These are phyloP conservation scores for Trebouxia sp. DNA, from an alignment of 139 green algal species.

Conservation along the genomic window DNA sequence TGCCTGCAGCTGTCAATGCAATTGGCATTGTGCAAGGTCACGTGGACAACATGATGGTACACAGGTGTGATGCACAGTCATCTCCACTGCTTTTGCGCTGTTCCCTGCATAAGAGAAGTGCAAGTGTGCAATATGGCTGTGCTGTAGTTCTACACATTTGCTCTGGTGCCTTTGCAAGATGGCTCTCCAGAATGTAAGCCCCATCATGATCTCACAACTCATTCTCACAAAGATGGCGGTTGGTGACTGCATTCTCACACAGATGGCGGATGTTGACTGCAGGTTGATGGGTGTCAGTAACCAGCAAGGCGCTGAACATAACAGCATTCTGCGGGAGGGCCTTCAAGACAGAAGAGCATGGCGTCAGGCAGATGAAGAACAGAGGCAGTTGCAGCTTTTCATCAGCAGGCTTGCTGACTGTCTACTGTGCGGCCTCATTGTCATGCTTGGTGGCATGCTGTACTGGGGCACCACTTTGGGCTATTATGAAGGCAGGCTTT, in stretches of 20 bases:
- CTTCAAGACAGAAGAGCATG: background rate
- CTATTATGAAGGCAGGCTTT: conserved; percentile 10
- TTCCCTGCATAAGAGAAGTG: too few relatives aligned
- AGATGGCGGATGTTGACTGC: background rate
- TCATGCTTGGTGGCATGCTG: conserved; percentile 14
- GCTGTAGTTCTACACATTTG: too few relatives aligned
- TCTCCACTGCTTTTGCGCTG: too few relatives aligned
- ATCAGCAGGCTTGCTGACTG: conserved; percentile 3
- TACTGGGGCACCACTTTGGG: background rate
- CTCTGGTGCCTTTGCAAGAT: too few relatives aligned
- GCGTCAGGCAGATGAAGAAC: background rate
- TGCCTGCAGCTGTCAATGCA: background rate
- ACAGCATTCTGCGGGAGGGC: background rate
- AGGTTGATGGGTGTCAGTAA: background rate
- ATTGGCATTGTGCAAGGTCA: background rate
- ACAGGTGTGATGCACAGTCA: background rate
- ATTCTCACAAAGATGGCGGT: too few relatives aligned
- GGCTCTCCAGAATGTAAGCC: too few relatives aligned
- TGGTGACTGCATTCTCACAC: too few relatives aligned
- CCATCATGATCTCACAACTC: too few relatives aligned
- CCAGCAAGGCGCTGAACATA: conserved; percentile 5
- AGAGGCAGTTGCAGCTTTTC: conserved; percentile 16
- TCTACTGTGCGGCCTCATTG: background rate
- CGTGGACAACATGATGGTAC: background rate
- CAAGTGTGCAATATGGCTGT: too few relatives aligned